These are phyloP conservation scores for Tetradesmus lagerheimii DNA, from an alignment of 139 green algal species.

Conservation along the genomic window DNA sequence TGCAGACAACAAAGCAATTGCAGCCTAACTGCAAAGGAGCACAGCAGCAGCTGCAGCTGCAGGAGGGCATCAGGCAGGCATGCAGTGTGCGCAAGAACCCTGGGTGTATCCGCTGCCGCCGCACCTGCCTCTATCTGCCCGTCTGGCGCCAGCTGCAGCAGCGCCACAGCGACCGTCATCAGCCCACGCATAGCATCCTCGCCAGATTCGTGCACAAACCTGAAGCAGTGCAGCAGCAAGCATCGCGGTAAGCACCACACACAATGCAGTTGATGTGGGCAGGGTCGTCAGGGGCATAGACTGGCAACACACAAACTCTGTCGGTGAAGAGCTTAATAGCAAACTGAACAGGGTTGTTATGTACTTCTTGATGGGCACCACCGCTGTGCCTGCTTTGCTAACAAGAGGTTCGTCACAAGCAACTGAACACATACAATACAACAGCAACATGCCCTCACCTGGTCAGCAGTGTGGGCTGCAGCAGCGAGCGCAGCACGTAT, in stretches of 20 bases:
- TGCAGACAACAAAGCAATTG: no score
- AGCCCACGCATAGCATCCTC: slow-evolving; percentile 20
- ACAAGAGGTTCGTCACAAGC: no score
- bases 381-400: no score
- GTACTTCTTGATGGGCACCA: no score
- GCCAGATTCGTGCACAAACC: not conserved
- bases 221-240: not conserved
- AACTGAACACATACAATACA: no score
- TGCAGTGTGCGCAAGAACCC: not conserved
- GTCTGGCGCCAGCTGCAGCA: slow-evolving; percentile 5
- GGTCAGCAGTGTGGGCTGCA: not conserved
- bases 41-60: not conserved
- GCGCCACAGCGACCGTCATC: slow-evolving; percentile 5
- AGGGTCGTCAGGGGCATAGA: no score
- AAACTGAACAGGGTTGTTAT: no score
- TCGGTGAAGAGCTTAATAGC: no score
- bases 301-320: no score
- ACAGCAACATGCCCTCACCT: not conserved
- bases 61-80: not conserved
- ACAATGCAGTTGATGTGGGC: not conserved
- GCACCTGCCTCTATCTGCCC: slow-evolving; percentile 32
- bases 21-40: not conserved
- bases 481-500: slow-evolving; percentile 21
- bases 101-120: no score
- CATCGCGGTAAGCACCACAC: not conserved